Evolutionary conservation across 495 filamentous ascomycete genomes (phyloP).

Genomic region (Tuber aestivum): DNA sequence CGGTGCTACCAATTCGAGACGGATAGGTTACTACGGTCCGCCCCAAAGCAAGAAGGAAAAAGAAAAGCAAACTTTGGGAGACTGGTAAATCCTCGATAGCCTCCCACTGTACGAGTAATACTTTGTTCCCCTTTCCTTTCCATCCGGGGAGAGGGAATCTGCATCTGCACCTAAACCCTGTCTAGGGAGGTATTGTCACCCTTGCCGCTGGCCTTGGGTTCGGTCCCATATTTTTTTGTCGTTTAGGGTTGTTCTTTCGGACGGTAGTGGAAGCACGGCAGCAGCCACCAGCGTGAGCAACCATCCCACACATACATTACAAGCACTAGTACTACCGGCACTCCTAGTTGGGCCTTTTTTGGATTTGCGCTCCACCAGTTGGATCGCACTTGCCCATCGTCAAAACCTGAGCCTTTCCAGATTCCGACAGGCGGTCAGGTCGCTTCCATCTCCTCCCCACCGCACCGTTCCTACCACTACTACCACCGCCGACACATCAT

Average conservation of each 20-base stretch:
- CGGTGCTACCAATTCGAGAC: neutral
- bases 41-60: slow-evolving; percentile 30
- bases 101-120: slow-evolving; percentile 21
- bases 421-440: slow-evolving; percentile 38
- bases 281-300: neutral
- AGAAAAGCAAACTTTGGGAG: neutral
- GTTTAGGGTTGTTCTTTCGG: neutral
- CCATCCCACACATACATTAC: slow-evolving; percentile 19
- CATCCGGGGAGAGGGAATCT: slow-evolving; percentile 14
- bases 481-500: no score
- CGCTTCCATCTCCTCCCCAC: slow-evolving; percentile 37
- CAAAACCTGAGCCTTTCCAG: slow-evolving; percentile 22
- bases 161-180: slow-evolving; percentile 25
- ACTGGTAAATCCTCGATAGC: slow-evolving; percentile 4
- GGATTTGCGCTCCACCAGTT: slow-evolving; percentile 19
- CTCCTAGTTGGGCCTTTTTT: slow-evolving; percentile 23
- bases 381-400: slow-evolving; percentile 27
- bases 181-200: slow-evolving; percentile 17
- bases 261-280: slow-evolving; percentile 5
- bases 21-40: slow-evolving; percentile 10
- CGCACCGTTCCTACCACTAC: slow-evolving; percentile 10
- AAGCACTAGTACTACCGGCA: no score
- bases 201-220: slow-evolving; percentile 25
- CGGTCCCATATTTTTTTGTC: slow-evolving; percentile 5
- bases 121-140: slow-evolving; percentile 14